Evolutionary conservation across 192 early-diverging fungal genomes (phyloP).

Genomic region (Backusella macrospora): DNA sequence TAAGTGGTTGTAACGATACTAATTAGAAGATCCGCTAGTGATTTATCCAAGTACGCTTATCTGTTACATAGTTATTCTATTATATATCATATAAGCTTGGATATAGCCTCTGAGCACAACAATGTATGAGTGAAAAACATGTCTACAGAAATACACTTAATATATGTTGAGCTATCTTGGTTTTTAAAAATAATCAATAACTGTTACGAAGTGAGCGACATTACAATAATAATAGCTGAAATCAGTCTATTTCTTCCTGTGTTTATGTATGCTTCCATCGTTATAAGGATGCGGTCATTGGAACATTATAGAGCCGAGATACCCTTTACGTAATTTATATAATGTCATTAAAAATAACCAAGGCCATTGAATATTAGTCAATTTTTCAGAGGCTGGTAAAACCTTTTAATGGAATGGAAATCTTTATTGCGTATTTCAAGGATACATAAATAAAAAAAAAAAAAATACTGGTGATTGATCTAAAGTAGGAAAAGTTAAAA

Average conservation of each 20-base stretch:
- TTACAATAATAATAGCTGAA: background rate
- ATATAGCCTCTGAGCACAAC: too few species aligned
- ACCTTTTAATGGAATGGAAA: too few species aligned
- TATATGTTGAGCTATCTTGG: too few species aligned
- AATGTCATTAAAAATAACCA: background rate
- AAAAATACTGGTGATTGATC: background rate
- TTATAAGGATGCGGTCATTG: background rate
- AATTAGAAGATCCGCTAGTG: too few species aligned
- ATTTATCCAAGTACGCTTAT: too few species aligned
- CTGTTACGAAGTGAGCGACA: background rate
- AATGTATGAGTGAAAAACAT: too few species aligned
- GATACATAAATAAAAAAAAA: background rate
- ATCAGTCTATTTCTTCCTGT: background rate
- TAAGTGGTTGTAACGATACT: too few species aligned
- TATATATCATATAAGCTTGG: too few species aligned
- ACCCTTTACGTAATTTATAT: background rate
- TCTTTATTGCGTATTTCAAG: background rate
- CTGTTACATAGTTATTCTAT: too few species aligned
- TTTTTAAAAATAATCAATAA: background rate
- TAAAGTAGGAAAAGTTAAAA: too few species aligned
- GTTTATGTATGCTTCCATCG: background rate
- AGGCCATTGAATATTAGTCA: background rate
- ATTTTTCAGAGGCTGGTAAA: too few species aligned
- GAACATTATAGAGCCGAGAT: background rate
- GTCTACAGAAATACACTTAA: too few species aligned